phyloP scores from a whole-genome alignment of 495 filamentous ascomycete genomes.

The Talaromyces thailandensis region DNA sequence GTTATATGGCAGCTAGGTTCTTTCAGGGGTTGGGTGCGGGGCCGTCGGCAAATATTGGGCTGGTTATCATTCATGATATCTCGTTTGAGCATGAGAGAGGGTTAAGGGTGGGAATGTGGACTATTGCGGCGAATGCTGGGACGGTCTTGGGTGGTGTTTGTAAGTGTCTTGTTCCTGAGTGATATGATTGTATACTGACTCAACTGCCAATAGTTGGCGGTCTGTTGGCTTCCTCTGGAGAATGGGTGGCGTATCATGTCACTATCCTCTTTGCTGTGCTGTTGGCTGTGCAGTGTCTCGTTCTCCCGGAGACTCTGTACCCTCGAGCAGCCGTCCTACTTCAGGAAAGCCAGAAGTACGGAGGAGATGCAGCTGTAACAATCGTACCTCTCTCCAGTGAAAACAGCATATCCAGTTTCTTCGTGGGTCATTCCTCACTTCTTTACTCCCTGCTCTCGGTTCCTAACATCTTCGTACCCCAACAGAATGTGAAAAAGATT shows the following conservation, averaged over 20 bases:
- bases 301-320: constrained; percentile 44
- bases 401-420: not conserved
- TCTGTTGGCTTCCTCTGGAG: constrained; percentile 1
- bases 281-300: constrained; percentile 30
- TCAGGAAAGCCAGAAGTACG: constrained; percentile 9
- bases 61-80: constrained; percentile 5
- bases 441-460: not conserved
- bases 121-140: not conserved
- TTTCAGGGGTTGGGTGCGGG: not conserved
- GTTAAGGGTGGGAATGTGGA: constrained; percentile 2
- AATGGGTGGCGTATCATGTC: constrained; percentile 3
- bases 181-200: not conserved
- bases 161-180: not conserved
- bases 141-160: constrained; percentile 3
- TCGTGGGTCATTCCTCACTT: not conserved
- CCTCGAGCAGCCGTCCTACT: constrained; percentile 33
- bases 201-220: not conserved
- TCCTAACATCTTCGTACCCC: not conserved
- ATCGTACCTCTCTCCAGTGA: not conserved
- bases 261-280: constrained; percentile 35
- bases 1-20: constrained; percentile 1
- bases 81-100: constrained; percentile 5
- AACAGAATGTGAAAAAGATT: constrained; percentile 25
- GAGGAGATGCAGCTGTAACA: constrained; percentile 10
- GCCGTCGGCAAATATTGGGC: not conserved